These are phyloP conservation scores for Dioscorea zingiberensis DNA, from an alignment of 106 monocot species.

Conservation along the genomic window DNA sequence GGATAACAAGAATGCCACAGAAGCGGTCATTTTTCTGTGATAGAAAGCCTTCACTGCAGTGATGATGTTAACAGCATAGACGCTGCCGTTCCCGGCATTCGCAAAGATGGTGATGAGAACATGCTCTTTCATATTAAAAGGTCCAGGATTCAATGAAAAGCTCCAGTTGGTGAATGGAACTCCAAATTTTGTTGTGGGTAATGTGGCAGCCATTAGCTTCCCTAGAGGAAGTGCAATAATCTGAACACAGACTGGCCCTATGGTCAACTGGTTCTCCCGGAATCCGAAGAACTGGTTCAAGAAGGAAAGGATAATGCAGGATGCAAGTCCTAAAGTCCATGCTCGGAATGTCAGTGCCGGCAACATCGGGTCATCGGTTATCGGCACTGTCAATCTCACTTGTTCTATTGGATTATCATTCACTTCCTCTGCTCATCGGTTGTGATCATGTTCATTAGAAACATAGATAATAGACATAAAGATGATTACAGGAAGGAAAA, in stretches of 20 bases:
- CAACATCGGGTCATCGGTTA: not conserved
- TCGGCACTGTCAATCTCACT: conserved; percentile 1
- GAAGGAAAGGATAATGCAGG: not conserved
- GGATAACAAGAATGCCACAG: conserved; percentile 28
- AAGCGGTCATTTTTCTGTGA: conserved; percentile 17
- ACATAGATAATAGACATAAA: no score
- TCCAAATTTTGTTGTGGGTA: conserved; percentile 5
- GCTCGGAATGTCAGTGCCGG: not conserved
- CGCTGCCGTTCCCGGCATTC: conserved; percentile 11
- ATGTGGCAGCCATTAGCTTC: conserved; percentile 24
- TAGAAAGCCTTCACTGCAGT: conserved; percentile 49
- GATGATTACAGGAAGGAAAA: no score
- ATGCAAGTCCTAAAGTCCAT: not conserved
- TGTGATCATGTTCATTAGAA: no score
- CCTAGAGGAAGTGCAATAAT: conserved; percentile 16
- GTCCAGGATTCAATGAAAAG: conserved; percentile 52
- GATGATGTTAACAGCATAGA: conserved; percentile 22
- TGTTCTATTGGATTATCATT: not conserved
- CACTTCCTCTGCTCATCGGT: not conserved
- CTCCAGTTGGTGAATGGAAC: conserved; percentile 17
- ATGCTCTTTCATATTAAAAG: conserved; percentile 47
- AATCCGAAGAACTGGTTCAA: not conserved
- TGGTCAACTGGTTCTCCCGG: not conserved
- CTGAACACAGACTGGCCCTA: conserved; percentile 2
- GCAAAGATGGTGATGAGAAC: conserved; percentile 40